Evolutionary conservation across 2,329 filamentous ascomycete genomes (phyloP), one percentile per base, ranked within the genome.

Genomic region (Monosporascus ibericus): DNA sequence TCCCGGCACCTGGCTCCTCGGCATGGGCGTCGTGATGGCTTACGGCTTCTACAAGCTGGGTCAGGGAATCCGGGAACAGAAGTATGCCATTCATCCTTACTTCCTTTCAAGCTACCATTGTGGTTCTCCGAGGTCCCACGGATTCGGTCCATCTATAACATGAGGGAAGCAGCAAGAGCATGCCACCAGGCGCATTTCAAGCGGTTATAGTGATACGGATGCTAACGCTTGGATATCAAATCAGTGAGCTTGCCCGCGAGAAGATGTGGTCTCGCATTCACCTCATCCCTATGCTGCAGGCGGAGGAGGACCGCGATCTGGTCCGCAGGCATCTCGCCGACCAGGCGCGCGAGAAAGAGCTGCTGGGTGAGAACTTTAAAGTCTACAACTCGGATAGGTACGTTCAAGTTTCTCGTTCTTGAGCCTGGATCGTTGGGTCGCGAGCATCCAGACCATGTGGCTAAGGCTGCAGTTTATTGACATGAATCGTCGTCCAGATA

Each of bases 201-300:
- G 30, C 9, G 4, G 11, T 2, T 34, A 34, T 11, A 14, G 30
- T 34, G 30, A 34, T 34, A 30, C 27, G 30, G 30, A 34, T 34
- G 30, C 30, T 34, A 34, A 34, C 30, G 9, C 30, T 14, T 14
- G 9, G 9, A 9, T 18, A 22, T 25, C 25, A 8, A 18, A 30
- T 9, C 65, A 96, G 92, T 68, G 94, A 99, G 74, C 86, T 96
- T 61, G 89, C 86, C 58, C 90, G 94, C 64, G 94, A 99, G 70
- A 99, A 97, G 80, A 94, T 96, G 84, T 99, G 94, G 94, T 84
- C 90, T 56, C 87, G 94, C 68, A 95, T 99, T 74, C 85, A 97
- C 75, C 80, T 99, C 59, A 94, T 92, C 66, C 94, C 94, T 53
- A 76, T 96, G 58, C 84, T 99, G 58, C 92, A 97, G 71, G 94